Evolutionary conservation across 1,139 yeast species (phyloP).

Genomic region (Zhuliangozyma blackwelliae): DNA sequence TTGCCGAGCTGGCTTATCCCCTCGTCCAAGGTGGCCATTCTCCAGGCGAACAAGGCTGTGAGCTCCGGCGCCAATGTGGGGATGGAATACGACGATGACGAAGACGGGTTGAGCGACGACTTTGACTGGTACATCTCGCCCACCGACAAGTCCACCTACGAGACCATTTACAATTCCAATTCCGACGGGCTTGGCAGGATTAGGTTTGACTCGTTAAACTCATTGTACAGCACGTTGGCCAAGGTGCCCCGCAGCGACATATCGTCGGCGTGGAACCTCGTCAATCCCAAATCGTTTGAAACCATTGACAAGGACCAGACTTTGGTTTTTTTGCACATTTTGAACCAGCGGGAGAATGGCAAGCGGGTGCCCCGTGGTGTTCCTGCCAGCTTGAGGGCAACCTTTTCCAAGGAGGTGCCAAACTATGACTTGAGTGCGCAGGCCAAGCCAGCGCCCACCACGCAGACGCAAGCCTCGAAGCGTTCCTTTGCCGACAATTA

Average conservation of each 20-base stretch:
- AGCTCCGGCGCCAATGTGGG: slow-evolving; percentile 26
- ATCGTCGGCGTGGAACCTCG: slow-evolving; percentile 92
- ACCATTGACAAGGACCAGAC: slow-evolving; percentile 94
- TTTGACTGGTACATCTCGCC: slow-evolving; percentile 98
- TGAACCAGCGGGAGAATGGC: slow-evolving; percentile 87
- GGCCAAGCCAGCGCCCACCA: slow-evolving; percentile 34
- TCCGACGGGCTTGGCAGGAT: slow-evolving; percentile 83
- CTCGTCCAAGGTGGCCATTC: slow-evolving; percentile 76
- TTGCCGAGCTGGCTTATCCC: slow-evolving; percentile 94
- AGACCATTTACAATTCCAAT: slow-evolving; percentile 69
- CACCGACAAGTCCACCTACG: slow-evolving; percentile 72
- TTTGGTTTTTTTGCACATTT: slow-evolving; percentile 80
- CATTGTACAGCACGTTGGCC: slow-evolving; percentile 61
- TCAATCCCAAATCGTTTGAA: slow-evolving; percentile 82
- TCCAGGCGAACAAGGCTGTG: slow-evolving; percentile 75
- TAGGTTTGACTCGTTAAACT: slow-evolving; percentile 65
- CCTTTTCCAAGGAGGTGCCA: slow-evolving; percentile 83
- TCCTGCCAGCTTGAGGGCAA: slow-evolving; percentile 89
- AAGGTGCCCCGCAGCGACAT: slow-evolving; percentile 82
- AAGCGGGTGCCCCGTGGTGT: slow-evolving; percentile 87
- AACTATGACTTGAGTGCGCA: slow-evolving; percentile 56
- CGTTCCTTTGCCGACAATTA: slow-evolving; percentile 39
- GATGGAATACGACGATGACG: slow-evolving; percentile 41
- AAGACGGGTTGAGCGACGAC: slow-evolving; percentile 60
- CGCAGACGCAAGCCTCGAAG: slow-evolving; percentile 10